Base-by-base conservation (phyloP, 1,139 yeast species). In the Kodamaea derodonti region DNA sequence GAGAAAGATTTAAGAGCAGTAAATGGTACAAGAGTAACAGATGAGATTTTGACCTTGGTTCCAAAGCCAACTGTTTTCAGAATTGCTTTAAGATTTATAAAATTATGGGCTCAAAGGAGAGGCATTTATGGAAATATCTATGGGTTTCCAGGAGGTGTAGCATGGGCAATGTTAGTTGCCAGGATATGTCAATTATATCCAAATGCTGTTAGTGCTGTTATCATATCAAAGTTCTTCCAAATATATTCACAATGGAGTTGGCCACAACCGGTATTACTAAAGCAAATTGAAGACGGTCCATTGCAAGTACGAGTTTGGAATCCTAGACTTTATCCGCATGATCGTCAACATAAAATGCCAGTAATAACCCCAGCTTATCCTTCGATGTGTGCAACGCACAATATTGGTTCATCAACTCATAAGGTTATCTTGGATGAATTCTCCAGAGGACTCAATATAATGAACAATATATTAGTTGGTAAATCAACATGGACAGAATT, bases 311-410 rank as follows among this genome's bases (percentile, higher is more conserved):
- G 95, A 42, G 95, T 92, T 4, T 92, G 99, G 99, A 92, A 92
- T 54, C 99, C 99, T 5, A 75, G 84, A 44, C 62, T 92, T 3
- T 92, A 92, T 52, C 80, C 90, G 2, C 85, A 78, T 46, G 99
- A 92, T 55, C 75, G 95, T 39, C 79, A 78, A 24, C 99, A 92
- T 59, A 70, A 80, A 46, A 94, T 92, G 98, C 99, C 99, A 0
- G 95, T 92, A n/a, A 92, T 92, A 36, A 92, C 99, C 0, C 99
- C 99, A 0, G 97, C 98, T 0, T 92, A 92, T 53, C 99, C 99
- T 0, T 88, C 97, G 1, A 92, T 92, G 98, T 92, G 99, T 61
- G 97, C 99, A 0, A 92, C 99, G 0, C 99, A 92, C 55, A 92
- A 92, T 56, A 90, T 92, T 29, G 83, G 95, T 1, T 75, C 75